Base-by-base conservation (phyloP, 768 basidiomycete genomes). In the Tylopilus rubrobrunneus region DNA sequence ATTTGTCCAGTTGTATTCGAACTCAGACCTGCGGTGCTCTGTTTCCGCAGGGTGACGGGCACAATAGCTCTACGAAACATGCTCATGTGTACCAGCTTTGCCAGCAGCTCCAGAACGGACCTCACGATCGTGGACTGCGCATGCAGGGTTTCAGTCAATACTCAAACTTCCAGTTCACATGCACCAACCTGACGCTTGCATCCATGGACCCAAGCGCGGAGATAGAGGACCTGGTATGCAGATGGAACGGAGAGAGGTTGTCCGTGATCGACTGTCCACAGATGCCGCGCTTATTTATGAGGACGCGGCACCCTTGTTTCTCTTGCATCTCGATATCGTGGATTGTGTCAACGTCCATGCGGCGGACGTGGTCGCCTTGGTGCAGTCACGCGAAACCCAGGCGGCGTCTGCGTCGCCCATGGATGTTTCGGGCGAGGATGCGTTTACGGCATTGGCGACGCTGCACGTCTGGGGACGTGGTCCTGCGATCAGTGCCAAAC, bases 141-240 rank as follows among this genome's bases (percentile, higher is more conserved):
- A 6, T 58, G 2, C n/a, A 46, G 14, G 46, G 45, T 5, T 51
- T 58, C 37, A 19, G 14, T 40, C 14, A 23, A 19, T 37, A 55
- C 17, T 46, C 33, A 6, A 45, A 34, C 40, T 9, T 45, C 6
- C 34, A 4, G 12, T 31, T 56, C 34, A 36, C 48, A 6, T 56
- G 44, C 9, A 42, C 31, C 40, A 46, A 41, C n/a, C 49, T 58
- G 15, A 49, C 50, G 14, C 31, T 58, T 7, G 45, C 42, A 27
- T 56, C 14, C 23, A 51, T 46, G 44, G 25, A 34, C 7, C 7
- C 31, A 14, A 17, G 11, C 5, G 27, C 42, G 19, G 19, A 5
- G 25, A 56, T 57, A 31, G 49, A 56, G 43, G 45, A 57, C 25
- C 34, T 57, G 7, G 45, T 57, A 6, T 40, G 28, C 42, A 8